A percentile compares a stretch with the other conserved stretches of the same genome.
These are phyloP conservation scores for Syncephalis plumigaleata DNA, from an alignment of 371 early-diverging fungal genomes.

Conservation along the genomic window DNA sequence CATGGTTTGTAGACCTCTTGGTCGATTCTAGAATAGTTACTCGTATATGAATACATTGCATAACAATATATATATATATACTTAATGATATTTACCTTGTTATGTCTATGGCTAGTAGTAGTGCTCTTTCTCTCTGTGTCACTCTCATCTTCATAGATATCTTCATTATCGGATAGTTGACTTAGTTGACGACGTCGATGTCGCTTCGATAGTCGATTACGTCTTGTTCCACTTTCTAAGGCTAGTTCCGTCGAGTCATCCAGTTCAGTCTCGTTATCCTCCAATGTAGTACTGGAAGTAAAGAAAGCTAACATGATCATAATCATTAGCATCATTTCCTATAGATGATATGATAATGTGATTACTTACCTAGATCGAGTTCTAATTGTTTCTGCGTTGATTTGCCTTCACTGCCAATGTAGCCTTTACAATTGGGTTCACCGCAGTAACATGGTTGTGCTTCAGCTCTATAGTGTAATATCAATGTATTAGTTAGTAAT, in stretches of 20 bases:
- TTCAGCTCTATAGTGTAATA: conserved; percentile 30
- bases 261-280: conserved; percentile 25
- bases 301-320: too few species aligned
- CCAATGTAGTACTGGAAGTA: conserved; percentile 8
- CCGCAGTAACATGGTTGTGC: conserved; percentile 92
- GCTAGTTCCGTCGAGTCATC: conserved; percentile 24
- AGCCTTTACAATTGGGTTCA: conserved; percentile 71
- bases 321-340: too few species aligned
- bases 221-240: conserved; percentile 2
- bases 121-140: conserved; percentile 3
- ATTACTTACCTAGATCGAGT: conserved; percentile 14
- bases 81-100: too few species aligned
- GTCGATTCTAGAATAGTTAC: conserved; percentile 6
- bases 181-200: too few species aligned
- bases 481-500: conserved; percentile 5
- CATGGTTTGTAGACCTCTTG: conserved; percentile 21
- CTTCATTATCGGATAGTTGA: conserved; percentile 1
- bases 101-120: too few species aligned
- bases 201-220: too few species aligned
- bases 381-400: conserved; percentile 10
- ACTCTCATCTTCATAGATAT: conserved; percentile 16
- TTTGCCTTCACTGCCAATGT: conserved; percentile 61
- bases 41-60: too few species aligned
- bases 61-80: too few species aligned
- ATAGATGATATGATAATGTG: neutral